A percentile compares a stretch with the other conserved stretches of the same genome.
Conservation (phyloP, 805 yeast genomes). For the Saccharomycopsis sp. region DNA sequence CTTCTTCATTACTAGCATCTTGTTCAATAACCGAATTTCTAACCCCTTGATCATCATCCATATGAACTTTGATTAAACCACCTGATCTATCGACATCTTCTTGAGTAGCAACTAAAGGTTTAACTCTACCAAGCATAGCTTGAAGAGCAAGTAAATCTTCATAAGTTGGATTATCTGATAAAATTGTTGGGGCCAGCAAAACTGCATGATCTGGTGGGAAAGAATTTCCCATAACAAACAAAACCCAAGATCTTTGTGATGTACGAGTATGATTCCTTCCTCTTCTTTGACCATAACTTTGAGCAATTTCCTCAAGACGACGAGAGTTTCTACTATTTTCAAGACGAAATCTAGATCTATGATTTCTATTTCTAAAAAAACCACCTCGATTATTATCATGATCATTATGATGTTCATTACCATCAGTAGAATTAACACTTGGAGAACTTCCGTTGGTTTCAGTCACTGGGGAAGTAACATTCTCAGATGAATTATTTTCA, state of each 20-base stretch:
- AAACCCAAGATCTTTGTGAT: conserved; percentile 43
- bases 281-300: conserved; percentile 12
- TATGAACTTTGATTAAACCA: conserved; percentile 24
- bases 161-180: conserved; percentile 39
- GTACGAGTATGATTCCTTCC: conserved; percentile 3
- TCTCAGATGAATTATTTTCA: not conserved
- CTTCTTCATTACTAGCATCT: not conserved
- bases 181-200: conserved; percentile 35
- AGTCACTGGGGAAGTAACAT: not conserved
- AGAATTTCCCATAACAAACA: conserved; percentile 49
- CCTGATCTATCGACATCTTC: conserved; percentile 33
- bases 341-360: conserved; percentile 16
- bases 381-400: not conserved
- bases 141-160: conserved; percentile 40
- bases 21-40: not conserved
- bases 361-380: conserved; percentile 17
- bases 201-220: conserved; percentile 41
- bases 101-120: conserved; percentile 32
- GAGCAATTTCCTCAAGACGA: conserved; percentile 17
- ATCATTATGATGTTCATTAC: not conserved
- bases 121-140: conserved; percentile 35
- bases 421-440: not conserved
- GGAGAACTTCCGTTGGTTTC: not conserved
- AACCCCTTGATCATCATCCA: conserved; percentile 2
- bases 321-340: conserved; percentile 14